A percentile compares a stretch with the other conserved stretches of the same genome.
Conservation (phyloP, 345 rosid genomes). For the Dimocarpus longan region DNA sequence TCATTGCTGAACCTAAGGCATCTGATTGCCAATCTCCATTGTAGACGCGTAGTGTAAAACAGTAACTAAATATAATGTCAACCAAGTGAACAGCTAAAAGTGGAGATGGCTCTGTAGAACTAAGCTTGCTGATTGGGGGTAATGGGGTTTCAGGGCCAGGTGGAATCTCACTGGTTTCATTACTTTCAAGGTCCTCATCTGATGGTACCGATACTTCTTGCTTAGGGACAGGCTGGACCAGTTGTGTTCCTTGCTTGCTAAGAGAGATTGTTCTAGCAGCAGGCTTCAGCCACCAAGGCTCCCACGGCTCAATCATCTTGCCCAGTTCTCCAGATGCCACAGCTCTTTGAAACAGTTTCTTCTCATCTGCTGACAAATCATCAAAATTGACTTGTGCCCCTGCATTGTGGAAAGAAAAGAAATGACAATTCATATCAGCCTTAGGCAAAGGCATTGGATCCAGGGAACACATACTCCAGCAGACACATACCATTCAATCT, state of each 20-base stretch:
- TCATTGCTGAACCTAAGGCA: constrained; percentile 61
- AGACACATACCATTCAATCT: neutral
- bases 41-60: constrained; percentile 80
- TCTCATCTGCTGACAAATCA: constrained; percentile 74
- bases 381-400: constrained; percentile 61
- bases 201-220: constrained; percentile 27
- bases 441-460: neutral
- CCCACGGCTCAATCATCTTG: constrained; percentile 90
- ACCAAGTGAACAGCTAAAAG: constrained; percentile 70
- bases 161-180: constrained; percentile 53
- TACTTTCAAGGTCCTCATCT: constrained; percentile 23
- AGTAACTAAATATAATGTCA: constrained; percentile 71
- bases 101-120: constrained; percentile 68
- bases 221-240: constrained; percentile 51
- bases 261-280: constrained; percentile 62
- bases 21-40: constrained; percentile 91
- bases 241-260: constrained; percentile 61
- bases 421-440: constrained; percentile 12
- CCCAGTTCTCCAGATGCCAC: constrained; percentile 89
- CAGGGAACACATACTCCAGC: constrained; percentile 5
- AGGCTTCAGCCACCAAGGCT: constrained; percentile 93
- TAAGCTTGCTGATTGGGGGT: constrained; percentile 55
- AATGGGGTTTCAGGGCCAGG: constrained; percentile 70
- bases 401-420: constrained; percentile 20
- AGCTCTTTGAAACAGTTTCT: constrained; percentile 78